These are phyloP conservation scores for Amphichorda felina DNA, from an alignment of 2,329 filamentous ascomycete genomes.

Conservation along the genomic window DNA sequence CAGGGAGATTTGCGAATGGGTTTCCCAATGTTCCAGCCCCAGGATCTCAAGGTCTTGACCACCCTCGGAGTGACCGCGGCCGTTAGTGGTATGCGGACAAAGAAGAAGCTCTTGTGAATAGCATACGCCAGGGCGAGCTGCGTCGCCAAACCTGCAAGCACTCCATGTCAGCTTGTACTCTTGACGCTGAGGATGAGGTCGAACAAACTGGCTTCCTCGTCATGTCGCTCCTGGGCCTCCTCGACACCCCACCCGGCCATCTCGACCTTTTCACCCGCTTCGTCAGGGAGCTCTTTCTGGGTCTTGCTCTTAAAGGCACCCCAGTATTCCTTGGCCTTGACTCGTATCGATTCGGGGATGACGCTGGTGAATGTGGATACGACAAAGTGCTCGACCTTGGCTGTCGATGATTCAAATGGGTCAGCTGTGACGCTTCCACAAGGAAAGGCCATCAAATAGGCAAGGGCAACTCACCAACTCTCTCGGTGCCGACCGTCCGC, in stretches of 20 bases:
- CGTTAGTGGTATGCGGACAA: slow-evolving; percentile 85
- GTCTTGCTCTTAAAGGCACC: slow-evolving; percentile 32
- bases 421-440: not conserved
- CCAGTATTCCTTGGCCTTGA: slow-evolving; percentile 37
- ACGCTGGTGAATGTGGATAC: slow-evolving; percentile 45
- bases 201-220: slow-evolving; percentile 62
- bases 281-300: slow-evolving; percentile 7
- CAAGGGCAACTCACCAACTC: slow-evolving; percentile 50
- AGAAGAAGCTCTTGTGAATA: slow-evolving; percentile 96
- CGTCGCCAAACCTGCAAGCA: slow-evolving; percentile 48
- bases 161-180: not conserved
- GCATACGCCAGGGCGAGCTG: slow-evolving; percentile 90
- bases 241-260: slow-evolving; percentile 49
- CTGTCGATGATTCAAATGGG: slow-evolving; percentile 18
- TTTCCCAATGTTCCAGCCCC: slow-evolving; percentile 95
- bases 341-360: slow-evolving; percentile 48
- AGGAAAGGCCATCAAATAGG: not conserved
- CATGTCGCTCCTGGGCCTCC: slow-evolving; percentile 48
- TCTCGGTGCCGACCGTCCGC: slow-evolving; percentile 68
- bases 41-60: slow-evolving; percentile 74
- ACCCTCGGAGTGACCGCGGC: slow-evolving; percentile 87
- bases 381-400: slow-evolving; percentile 53
- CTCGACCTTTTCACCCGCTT: slow-evolving; percentile 28
- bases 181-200: not conserved
- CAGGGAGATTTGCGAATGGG: slow-evolving; percentile 20